These are phyloP conservation scores for Ganoderma resinaceum DNA, from an alignment of 1,284 basidiomycete genomes.

Conservation along the genomic window DNA sequence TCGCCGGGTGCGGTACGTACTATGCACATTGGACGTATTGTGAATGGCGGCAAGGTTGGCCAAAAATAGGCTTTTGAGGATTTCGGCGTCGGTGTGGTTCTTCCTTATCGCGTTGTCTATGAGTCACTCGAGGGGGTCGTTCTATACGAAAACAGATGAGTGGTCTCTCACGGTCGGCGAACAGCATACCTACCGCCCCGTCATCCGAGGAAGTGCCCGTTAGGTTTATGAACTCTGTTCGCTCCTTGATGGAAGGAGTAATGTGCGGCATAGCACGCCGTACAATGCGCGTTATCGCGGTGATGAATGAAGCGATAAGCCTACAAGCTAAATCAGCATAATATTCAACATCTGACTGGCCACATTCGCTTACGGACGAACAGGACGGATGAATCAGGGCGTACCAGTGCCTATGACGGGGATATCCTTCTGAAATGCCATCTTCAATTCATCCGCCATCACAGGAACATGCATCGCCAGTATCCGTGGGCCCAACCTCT, in stretches of 20 bases:
- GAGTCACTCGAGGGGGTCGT: not conserved
- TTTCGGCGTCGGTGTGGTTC: not conserved
- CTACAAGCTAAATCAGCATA: not conserved
- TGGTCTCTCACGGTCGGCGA: not conserved
- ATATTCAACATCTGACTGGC: too few species aligned
- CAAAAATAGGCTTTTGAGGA: not conserved
- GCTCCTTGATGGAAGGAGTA: not conserved
- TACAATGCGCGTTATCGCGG: not conserved
- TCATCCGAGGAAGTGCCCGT: not conserved
- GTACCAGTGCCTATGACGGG: not conserved
- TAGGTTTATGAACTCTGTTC: not conserved
- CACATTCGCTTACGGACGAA: not conserved
- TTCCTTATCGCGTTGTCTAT: not conserved
- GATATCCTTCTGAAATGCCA: not conserved
- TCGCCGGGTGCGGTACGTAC: not conserved
- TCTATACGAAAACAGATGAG: not conserved
- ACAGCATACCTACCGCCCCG: not conserved
- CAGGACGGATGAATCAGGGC: too few species aligned
- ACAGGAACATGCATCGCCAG: not conserved
- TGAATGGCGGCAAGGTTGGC: conserved; percentile 22
- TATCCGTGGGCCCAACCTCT: not conserved
- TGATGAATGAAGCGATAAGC: not conserved
- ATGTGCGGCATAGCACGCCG: not conserved
- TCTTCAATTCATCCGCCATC: not conserved
- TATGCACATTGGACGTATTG: not conserved